phyloP scores from a whole-genome alignment of 305 asterid genomes.

The Ilex paraguariensis region DNA sequence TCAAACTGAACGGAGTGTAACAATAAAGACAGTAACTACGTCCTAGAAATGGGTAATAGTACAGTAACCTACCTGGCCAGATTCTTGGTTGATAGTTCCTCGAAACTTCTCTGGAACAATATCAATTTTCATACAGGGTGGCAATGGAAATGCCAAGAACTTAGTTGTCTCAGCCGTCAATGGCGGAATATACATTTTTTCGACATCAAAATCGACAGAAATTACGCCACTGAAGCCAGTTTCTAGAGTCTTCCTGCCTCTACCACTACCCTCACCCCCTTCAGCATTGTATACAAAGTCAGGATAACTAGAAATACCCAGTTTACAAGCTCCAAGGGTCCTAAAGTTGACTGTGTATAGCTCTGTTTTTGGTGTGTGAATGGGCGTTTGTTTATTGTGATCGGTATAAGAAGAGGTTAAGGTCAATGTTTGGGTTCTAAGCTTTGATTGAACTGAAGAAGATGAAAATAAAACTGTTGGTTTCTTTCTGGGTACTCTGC shows the following conservation, averaged over 20 bases:
- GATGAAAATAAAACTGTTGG: conserved; percentile 4
- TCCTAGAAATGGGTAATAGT: too few species aligned
- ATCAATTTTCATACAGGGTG: conserved; percentile 70
- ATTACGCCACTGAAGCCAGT: conserved; percentile 19
- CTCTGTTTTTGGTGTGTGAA: conserved; percentile 19
- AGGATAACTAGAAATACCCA: conserved; percentile 76
- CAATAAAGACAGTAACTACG: too few species aligned
- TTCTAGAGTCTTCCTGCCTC: conserved; percentile 16
- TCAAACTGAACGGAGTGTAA: too few species aligned
- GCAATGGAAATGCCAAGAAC: conserved; percentile 82
- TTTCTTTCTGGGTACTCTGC: background rate
- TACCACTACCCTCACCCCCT: conserved; percentile 76
- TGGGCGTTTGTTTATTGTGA: conserved; percentile 16
- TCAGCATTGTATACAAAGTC: conserved; percentile 69
- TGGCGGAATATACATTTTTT: conserved; percentile 66
- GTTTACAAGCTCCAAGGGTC: conserved; percentile 63
- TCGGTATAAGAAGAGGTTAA: conserved; percentile 16
- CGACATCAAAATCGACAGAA: conserved; percentile 44
- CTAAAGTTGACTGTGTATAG: conserved; percentile 47
- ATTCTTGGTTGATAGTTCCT: conserved; percentile 57
- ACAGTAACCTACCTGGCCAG: conserved; percentile 48
- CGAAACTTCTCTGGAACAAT: conserved; percentile 51
- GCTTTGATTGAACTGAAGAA: conserved; percentile 16
- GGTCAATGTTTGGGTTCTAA: conserved; percentile 8
- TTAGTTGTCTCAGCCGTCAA: conserved; percentile 63